A percentile compares a stretch with the other conserved stretches of the same genome.
Conservation (phyloP, 768 basidiomycete species). For the Favolaschia claudopus region DNA sequence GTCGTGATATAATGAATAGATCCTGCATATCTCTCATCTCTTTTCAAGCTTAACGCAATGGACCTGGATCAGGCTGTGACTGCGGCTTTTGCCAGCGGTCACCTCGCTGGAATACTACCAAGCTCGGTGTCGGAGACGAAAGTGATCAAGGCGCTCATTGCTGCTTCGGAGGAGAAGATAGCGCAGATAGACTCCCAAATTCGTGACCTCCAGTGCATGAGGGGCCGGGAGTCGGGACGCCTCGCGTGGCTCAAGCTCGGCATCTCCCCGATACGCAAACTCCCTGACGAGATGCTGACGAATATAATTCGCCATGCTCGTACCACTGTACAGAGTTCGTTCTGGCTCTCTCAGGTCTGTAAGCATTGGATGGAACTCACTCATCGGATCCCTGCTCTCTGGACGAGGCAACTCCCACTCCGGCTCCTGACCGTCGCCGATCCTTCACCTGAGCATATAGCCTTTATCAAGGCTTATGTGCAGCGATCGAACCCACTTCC, state of each 20-base stretch:
- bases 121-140: no score
- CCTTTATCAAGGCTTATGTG: neutral
- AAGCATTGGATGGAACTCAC: neutral
- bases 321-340: neutral
- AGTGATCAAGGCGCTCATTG: neutral
- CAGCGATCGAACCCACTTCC: conserved; percentile 4
- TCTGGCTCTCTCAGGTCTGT: neutral
- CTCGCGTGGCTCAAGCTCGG: neutral
- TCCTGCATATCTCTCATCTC: no score
- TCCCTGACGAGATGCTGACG: neutral
- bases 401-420: neutral
- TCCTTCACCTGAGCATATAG: neutral
- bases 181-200: neutral
- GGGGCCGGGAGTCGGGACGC: neutral
- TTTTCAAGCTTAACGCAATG: no score
- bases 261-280: conserved; percentile 2
- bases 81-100: no score
- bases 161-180: neutral
- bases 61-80: no score
- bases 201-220: neutral
- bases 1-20: no score
- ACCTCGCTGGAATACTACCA: no score
- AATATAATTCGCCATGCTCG: neutral
- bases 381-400: neutral
- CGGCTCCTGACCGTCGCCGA: neutral